Conservation (phyloP, 1,139 yeast species). For the Saccharomyces hybrid region DNA sequence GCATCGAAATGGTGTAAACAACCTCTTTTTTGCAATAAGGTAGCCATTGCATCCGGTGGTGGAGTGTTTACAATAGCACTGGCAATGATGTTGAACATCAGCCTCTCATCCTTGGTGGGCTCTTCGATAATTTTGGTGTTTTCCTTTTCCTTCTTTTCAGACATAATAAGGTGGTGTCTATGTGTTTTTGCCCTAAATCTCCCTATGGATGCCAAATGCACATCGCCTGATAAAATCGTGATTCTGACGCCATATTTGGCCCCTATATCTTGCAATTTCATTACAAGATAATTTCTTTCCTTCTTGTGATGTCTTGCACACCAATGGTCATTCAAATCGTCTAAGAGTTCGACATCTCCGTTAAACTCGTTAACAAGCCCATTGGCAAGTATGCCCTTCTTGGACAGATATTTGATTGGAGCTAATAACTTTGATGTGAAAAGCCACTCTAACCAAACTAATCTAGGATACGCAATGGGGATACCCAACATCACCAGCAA, state of each 20-base stretch:
- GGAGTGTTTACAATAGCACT: conserved; percentile 91
- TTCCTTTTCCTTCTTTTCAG: conserved; percentile 34
- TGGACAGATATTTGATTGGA: no score
- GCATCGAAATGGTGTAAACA: conserved; percentile 58
- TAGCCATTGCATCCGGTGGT: conserved; percentile 83
- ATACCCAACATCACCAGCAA: no score
- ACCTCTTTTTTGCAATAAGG: conserved; percentile 56
- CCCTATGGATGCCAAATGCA: conserved; percentile 81
- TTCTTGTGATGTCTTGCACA: no score
- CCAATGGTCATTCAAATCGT: no score
- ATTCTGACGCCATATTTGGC: conserved; percentile 58
- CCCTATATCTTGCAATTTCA: conserved; percentile 55
- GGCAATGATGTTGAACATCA: conserved; percentile 75
- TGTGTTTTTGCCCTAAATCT: conserved; percentile 59
- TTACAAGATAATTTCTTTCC: conserved; percentile 58
- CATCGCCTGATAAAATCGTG: conserved; percentile 87
- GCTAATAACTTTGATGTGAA: no score
- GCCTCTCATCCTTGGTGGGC: conserved; percentile 66
- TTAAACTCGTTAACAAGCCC: no score
- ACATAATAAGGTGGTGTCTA: conserved; percentile 33
- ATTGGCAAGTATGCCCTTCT: no score
- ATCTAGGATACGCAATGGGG: no score
- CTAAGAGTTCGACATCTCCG: no score
- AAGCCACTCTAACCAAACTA: no score
- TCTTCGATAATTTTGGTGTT: conserved; percentile 37